Evolutionary conservation across 140 eudicot genomes (phyloP).

Genomic region (Oenanthe javanica): DNA sequence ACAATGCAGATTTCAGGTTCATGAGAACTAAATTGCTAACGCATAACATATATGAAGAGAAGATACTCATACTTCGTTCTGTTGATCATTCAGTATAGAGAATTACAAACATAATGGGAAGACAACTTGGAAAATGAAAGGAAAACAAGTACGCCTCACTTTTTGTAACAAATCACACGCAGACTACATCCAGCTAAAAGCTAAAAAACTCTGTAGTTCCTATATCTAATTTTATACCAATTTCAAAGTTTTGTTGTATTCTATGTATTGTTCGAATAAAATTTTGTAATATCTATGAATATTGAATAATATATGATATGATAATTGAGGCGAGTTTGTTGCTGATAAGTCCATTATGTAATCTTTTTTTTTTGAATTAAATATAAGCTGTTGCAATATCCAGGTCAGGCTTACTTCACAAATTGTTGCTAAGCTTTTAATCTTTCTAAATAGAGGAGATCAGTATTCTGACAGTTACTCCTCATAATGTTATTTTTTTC

Average conservation of each 20-base stretch:
- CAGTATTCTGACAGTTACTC: neutral
- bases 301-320: neutral
- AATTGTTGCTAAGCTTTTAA: neutral
- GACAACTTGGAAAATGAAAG: neutral
- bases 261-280: neutral
- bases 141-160: neutral
- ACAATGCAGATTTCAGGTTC: neutral
- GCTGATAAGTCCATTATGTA: neutral
- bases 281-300: neutral
- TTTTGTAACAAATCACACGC: neutral
- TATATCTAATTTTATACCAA: neutral
- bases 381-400: neutral
- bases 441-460: neutral
- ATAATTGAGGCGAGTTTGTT: neutral
- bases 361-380: neutral
- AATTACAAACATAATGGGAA: neutral
- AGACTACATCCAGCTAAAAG: neutral
- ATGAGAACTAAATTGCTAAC: neutral
- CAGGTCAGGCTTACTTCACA: neutral
- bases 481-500: neutral
- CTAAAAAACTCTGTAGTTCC: neutral
- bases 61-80: neutral
- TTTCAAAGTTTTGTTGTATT: conserved; percentile 1
- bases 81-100: neutral
- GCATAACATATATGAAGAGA: neutral